These are phyloP conservation scores for Cyclostephanos tholiformis DNA, from an alignment of 108 stramenopile species.

Conservation along the genomic window DNA sequence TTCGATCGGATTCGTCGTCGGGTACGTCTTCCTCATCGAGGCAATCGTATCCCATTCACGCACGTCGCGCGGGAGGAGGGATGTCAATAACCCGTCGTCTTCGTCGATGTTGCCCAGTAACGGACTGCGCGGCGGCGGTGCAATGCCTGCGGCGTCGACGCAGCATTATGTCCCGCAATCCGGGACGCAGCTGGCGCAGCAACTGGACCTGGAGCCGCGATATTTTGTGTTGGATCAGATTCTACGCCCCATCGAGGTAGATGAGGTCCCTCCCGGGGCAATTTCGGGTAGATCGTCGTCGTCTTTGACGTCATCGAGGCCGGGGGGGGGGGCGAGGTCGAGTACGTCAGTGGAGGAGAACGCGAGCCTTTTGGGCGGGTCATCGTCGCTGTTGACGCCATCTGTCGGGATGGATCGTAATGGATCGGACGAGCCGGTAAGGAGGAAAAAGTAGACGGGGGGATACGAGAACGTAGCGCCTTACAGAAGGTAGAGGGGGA, in stretches of 20 bases:
- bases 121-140: neutral
- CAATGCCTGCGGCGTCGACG: neutral
- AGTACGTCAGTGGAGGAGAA: neutral
- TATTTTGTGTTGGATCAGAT: neutral
- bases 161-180: neutral
- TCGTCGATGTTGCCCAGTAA: neutral
- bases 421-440: neutral
- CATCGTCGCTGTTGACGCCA: neutral
- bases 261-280: neutral
- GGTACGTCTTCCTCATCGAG: conserved; percentile 8
- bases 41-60: neutral
- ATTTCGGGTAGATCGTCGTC: neutral
- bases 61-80: neutral
- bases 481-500: too few relatives aligned
- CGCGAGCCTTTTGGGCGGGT: neutral
- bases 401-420: neutral
- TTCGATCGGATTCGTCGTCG: neutral
- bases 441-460: neutral
- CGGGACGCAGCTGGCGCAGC: neutral
- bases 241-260: neutral
- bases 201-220: neutral
- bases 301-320: neutral
- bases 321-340: neutral
- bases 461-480: too few relatives aligned
- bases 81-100: neutral